Percentiles rank a stretch among this genome's conserved stretches.
Conservation (phyloP, 2,329 filamentous ascomycete species). For the Nemania sp. region DNA sequence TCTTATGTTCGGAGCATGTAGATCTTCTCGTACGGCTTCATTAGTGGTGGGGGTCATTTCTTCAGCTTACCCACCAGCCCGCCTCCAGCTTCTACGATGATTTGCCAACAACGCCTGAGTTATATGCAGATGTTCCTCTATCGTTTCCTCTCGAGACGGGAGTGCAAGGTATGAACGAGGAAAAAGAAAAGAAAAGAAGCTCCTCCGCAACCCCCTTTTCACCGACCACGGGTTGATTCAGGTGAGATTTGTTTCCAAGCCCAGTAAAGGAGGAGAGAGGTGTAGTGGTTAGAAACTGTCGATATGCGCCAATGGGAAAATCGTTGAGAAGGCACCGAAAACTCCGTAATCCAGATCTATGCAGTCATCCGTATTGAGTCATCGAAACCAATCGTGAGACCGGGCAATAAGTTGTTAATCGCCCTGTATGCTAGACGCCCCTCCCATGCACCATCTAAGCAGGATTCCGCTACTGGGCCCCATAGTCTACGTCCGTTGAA, state of each 20-base stretch:
- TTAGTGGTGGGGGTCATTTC: conserved; percentile 25
- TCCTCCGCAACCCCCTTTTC: conserved; percentile 11
- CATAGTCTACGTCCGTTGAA: conserved; percentile 54
- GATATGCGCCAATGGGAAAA: conserved; percentile 16
- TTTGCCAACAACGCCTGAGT: conserved; percentile 39
- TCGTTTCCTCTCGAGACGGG: conserved; percentile 26
- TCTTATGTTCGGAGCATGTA: conserved; percentile 1
- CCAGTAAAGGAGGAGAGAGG: conserved; percentile 20
- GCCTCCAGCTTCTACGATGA: conserved; percentile 35
- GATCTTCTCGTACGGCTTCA: conserved; percentile 19
- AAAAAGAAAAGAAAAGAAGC: conserved; percentile 14
- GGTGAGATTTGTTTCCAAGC: conserved; percentile 2
- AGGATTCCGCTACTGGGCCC: conserved; percentile 9
- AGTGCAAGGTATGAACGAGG: conserved; percentile 15
- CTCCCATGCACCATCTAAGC: conserved; percentile 20
- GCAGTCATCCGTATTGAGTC: conserved; percentile 33
- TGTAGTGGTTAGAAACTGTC: conserved; percentile 18
- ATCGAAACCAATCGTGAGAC: conserved; percentile 27
- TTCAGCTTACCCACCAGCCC: conserved; percentile 27
- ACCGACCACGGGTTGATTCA: conserved; percentile 10
- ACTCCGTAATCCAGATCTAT: conserved; percentile 43
- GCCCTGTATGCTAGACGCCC: conserved; percentile 20
- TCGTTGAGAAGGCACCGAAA: conserved; percentile 33
- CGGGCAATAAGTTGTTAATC: conserved; percentile 2
- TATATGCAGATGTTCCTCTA: conserved; percentile 37